Conservation (phyloP, 371 early-diverging fungal species). For the Synchytrium microbalum region DNA sequence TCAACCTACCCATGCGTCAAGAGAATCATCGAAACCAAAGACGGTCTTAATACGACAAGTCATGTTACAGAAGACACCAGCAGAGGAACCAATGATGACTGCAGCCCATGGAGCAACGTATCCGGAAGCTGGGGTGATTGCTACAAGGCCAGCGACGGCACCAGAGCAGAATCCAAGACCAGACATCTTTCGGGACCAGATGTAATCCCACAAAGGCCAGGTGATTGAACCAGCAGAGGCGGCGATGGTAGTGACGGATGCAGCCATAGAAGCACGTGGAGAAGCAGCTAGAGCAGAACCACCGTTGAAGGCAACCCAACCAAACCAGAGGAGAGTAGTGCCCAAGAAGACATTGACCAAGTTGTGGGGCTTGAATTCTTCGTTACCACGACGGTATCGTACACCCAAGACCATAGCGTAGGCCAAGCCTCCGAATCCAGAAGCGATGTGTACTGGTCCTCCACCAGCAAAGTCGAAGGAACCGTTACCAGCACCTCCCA, state of each 20-base stretch:
- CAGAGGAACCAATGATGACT: slow-evolving; percentile 69
- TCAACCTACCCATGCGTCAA: slow-evolving; percentile 84
- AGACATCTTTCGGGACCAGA: slow-evolving; percentile 67
- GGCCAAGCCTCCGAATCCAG: slow-evolving; percentile 84
- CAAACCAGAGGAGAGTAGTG: slow-evolving; percentile 83
- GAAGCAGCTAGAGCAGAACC: slow-evolving; percentile 79
- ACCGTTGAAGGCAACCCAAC: slow-evolving; percentile 45
- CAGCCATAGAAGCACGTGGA: slow-evolving; percentile 77
- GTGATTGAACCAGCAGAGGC: slow-evolving; percentile 75
- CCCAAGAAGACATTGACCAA: slow-evolving; percentile 83
- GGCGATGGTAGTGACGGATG: slow-evolving; percentile 74
- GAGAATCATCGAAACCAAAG: slow-evolving; percentile 76
- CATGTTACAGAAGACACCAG: slow-evolving; percentile 65
- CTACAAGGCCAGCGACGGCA: slow-evolving; percentile 85
- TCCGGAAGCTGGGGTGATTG: slow-evolving; percentile 88
- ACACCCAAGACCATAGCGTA: slow-evolving; percentile 74
- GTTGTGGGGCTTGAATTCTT: slow-evolving; percentile 69
- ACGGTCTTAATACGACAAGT: slow-evolving; percentile 68
- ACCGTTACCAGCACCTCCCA: slow-evolving; percentile 20
- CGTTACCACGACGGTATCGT: slow-evolving; percentile 49
- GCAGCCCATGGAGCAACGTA: slow-evolving; percentile 77
- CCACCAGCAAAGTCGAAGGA: slow-evolving; percentile 80
- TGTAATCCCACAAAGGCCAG: slow-evolving; percentile 74
- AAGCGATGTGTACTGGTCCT: slow-evolving; percentile 84
- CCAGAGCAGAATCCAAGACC: slow-evolving; percentile 87